Evolutionary conservation across 805 yeast genomes (phyloP).

Genomic region (Clavispora santaluciae): DNA sequence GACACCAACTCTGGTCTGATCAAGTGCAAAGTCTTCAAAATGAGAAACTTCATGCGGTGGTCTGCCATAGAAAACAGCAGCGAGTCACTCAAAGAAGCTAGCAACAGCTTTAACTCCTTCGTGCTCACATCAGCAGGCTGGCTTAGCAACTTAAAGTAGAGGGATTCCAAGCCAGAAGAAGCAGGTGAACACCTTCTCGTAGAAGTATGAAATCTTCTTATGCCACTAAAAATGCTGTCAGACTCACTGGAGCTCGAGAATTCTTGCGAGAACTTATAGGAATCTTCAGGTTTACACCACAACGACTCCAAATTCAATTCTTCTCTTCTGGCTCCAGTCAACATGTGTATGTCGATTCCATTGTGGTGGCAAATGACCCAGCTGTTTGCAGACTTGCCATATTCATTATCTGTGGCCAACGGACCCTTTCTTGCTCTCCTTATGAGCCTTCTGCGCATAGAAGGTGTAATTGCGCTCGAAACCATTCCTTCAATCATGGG

Average conservation of each 20-base stretch:
- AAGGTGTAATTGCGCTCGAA: constrained; percentile 46
- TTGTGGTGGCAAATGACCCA: constrained; percentile 84
- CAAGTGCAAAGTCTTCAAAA: constrained; percentile 26
- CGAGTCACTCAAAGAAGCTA: constrained; percentile 5
- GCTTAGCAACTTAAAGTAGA: constrained; percentile 3
- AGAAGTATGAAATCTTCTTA: constrained; percentile 35
- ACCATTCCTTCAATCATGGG: constrained; percentile 71
- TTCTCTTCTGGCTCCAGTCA: constrained; percentile 64
- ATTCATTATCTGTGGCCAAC: constrained; percentile 50
- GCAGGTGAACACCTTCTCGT: neutral
- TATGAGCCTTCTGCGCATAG: constrained; percentile 35
- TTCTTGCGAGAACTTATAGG: constrained; percentile 18
- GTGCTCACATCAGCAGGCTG: constrained; percentile 1
- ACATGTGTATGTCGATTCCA: constrained; percentile 63
- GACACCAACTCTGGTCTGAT: constrained; percentile 20
- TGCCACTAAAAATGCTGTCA: constrained; percentile 23
- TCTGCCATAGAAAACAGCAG: constrained; percentile 10
- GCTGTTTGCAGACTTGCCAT: constrained; percentile 56
- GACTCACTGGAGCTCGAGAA: constrained; percentile 13
- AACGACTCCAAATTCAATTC: constrained; percentile 68
- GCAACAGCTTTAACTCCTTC: constrained; percentile 1
- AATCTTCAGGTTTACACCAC: constrained; percentile 49
- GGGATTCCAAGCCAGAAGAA: neutral
- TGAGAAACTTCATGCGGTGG: constrained; percentile 16
- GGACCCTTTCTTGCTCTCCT: constrained; percentile 52